phyloP scores from a whole-genome alignment of 2,329 filamentous ascomycete species.

The Parascedosporium putredinis region DNA sequence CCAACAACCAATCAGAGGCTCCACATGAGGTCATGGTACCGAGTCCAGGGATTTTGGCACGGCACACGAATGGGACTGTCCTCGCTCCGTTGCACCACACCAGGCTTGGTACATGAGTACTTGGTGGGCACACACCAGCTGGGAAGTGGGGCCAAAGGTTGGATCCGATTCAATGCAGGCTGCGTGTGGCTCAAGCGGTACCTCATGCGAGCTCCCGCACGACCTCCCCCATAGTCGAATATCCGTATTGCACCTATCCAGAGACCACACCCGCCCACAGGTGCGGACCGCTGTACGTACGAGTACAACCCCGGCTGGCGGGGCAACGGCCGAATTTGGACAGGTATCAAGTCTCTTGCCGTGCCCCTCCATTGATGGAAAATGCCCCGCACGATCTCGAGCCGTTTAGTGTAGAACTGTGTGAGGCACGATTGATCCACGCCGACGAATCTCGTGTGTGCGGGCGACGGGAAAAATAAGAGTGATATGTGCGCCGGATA shows the following conservation, averaged over 20 bases:
- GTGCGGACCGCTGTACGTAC: neutral
- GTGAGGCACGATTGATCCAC: neutral
- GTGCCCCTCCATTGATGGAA: constrained; percentile 1
- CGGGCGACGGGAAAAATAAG: neutral
- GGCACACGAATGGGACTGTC: neutral
- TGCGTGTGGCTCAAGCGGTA: neutral
- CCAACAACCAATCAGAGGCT: neutral
- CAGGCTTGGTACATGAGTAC: neutral
- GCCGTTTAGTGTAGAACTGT: neutral
- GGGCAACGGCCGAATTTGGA: constrained; percentile 1
- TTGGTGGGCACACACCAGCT: neutral
- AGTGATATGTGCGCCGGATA: constrained; percentile 1
- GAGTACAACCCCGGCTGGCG: neutral
- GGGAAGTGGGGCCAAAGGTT: neutral
- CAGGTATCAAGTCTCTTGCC: constrained; percentile 1
- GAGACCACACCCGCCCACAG: neutral
- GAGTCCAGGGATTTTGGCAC: neutral
- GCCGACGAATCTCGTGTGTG: constrained; percentile 2
- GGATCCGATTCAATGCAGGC: neutral
- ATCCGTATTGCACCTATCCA: neutral
- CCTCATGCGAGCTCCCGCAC: neutral
- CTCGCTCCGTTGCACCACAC: too few species aligned
- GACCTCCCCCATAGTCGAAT: neutral
- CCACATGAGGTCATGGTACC: constrained; percentile 2
- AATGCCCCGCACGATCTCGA: neutral